Base-by-base conservation (phyloP, 371 early-diverging fungal genomes). In the Mortierella sp. region DNA sequence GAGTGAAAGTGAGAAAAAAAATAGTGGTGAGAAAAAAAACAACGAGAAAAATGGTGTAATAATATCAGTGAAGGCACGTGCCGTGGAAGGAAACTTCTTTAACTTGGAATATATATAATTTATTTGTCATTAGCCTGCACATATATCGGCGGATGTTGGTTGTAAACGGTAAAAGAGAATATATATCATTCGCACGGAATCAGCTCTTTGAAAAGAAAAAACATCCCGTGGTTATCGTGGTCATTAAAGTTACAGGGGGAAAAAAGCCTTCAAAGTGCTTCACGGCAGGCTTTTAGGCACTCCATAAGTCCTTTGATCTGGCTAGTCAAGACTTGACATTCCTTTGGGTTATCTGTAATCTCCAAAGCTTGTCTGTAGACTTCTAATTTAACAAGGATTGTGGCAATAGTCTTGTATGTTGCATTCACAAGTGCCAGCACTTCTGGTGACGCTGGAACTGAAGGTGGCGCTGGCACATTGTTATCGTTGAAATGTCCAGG, bases 241-340 rank as follows among this genome's bases (percentile, higher is more conserved):
- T 41, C 8, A 10, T 41, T 41, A 8, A 10, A 41, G 43, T 41
- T 41, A 13, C 43, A 57, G 38, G 19, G 36, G 36, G 33, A 58
- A 36, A 13, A 36, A 58, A 58, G 58, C 24, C 24, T 43, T 58
- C 48, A 74, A 7, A 81, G 82, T 2, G 76, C 67, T 60, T 75
- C 82, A 13, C 82, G 76, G 36, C 82, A 81, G 0, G 82, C 82
- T 36, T 75, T 81, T 32, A 81, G 50, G 40, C 82, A 81, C 63
- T 81, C 82, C 82, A 81, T 81, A 6, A 81, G 70, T 0, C 82
- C 72, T 59, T 72, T 81, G 70, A 81, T 81, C 58, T 81, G 82
- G 32, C n/a, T 47, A 9, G 82, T 76, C 48, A 81, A 32, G 7
- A 67, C 63, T 47, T 75, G 76, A 36, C 76, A 81, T 38, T 81